Evolutionary conservation across 1,284 basidiomycete genomes (phyloP).

Genomic region (Taiwanofungus camphoratus): DNA sequence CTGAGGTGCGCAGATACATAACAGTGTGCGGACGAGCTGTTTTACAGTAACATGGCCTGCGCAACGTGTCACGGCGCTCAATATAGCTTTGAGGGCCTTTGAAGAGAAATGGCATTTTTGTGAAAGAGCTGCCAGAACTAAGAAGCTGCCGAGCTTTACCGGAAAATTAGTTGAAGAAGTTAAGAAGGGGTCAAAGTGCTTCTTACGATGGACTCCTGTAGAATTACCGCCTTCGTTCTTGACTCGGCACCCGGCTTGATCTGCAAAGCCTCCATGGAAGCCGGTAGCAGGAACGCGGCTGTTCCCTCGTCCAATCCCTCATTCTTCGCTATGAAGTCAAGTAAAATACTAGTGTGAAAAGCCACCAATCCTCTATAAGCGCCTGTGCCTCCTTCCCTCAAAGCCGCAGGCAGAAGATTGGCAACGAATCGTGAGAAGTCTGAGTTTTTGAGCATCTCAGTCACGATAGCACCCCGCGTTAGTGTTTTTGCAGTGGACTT

Average conservation of each 20-base stretch:
- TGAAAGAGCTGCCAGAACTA: slow-evolving; percentile 63
- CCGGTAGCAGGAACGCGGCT: slow-evolving; percentile 56
- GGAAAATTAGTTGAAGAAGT: neutral
- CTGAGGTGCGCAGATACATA: slow-evolving; percentile 58
- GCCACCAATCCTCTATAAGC: slow-evolving; percentile 73
- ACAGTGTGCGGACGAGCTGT: slow-evolving; percentile 52
- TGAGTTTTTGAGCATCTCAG: slow-evolving; percentile 63
- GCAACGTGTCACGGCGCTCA: slow-evolving; percentile 49
- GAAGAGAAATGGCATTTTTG: slow-evolving; percentile 54
- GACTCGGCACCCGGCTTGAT: slow-evolving; percentile 16
- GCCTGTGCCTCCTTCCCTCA: slow-evolving; percentile 40
- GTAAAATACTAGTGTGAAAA: slow-evolving; percentile 80
- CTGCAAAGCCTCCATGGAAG: slow-evolving; percentile 54
- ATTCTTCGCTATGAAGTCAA: slow-evolving; percentile 69
- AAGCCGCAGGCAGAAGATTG: slow-evolving; percentile 54
- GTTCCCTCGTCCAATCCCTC: slow-evolving; percentile 57
- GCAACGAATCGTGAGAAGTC: slow-evolving; percentile 74
- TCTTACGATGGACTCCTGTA: slow-evolving; percentile 53
- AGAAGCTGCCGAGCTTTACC: slow-evolving; percentile 62
- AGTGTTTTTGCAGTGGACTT: slow-evolving; percentile 70
- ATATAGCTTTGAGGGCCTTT: slow-evolving; percentile 51
- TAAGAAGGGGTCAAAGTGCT: neutral
- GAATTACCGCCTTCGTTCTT: slow-evolving; percentile 16
- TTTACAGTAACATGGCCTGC: slow-evolving; percentile 41
- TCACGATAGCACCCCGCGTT: slow-evolving; percentile 62